Evolutionary conservation across 495 filamentous ascomycete species (phyloP), one percentile per base, ranked within the genome.

Genomic region (Daldinia childiae): DNA sequence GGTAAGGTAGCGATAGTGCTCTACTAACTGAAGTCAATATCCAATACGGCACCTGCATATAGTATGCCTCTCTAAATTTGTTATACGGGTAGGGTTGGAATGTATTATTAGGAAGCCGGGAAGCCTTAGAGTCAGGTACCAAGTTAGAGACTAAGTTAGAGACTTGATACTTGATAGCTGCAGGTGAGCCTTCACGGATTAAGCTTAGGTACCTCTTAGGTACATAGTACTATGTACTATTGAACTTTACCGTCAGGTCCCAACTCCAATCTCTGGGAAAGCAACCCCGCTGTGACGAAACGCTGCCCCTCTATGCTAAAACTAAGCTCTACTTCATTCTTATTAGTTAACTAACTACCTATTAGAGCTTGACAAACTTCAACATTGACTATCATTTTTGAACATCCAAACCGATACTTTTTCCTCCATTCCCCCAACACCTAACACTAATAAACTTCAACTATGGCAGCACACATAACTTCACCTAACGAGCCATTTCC

Each of bases 401-500:
- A n/a, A n/a, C 60, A 21, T 21, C 6, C 3, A 48, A 19, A 9
- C 43, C 17, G 24, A 48, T 11, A 48, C 43, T 38, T 51, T 14
- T 38, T 14, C 50, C 9, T 6, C 11, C 1, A 14, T 12, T 1
- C 6, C 6, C 8, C 26, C 21, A 14, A 15, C 0, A n/a, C 24
- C 1, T n/a, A 21, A 7, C 39, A 39, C 21, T 19, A 29, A 48
- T 21, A 54, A 30, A 24, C 5, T n/a, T 41, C 15, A 15, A 24
- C 39, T 29, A 72, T 73, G 69, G 60, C 60, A 17, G 61, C 77
- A 6, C 79, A 80, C 73, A 79, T 80, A 61, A 75, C 77, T 52
- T 72, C 79, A n/a, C 70, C 78, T 52, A 74, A 78, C 68, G 81
- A 82, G 66, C 75, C 77, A 19, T 84, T 68, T 71, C 82, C 81